These are phyloP conservation scores for Neurospora hispaniola DNA, from an alignment of 495 filamentous ascomycete species.

Conservation along the genomic window DNA sequence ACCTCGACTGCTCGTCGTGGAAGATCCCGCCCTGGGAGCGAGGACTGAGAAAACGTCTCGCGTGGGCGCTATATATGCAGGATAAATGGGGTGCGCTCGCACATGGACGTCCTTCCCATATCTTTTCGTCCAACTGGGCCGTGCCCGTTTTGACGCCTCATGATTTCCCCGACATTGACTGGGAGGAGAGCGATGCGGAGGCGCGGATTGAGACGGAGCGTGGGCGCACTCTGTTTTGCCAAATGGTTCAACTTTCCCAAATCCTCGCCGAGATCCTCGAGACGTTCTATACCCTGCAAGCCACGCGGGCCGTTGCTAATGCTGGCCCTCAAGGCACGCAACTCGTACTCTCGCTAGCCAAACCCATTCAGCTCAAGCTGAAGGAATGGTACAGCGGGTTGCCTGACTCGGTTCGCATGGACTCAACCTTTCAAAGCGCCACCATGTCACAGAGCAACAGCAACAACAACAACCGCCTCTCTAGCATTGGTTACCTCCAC, in stretches of 20 bases:
- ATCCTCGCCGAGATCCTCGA: conserved; percentile 71
- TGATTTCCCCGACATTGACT: conserved; percentile 61
- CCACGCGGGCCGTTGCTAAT: conserved; percentile 38
- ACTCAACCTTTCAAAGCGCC: conserved; percentile 36
- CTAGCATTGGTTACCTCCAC: conserved; percentile 63
- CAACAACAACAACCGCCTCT: conserved; percentile 31
- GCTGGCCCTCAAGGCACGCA: conserved; percentile 48
- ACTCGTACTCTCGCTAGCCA: conserved; percentile 60
- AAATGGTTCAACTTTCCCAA: conserved; percentile 64
- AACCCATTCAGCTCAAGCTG: conserved; percentile 72
- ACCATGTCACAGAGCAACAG: conserved; percentile 7
- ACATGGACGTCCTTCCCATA: conserved; percentile 76
- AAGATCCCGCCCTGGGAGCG: conserved; percentile 81
- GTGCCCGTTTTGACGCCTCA: conserved; percentile 55
- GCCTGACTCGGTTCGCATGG: conserved; percentile 57
- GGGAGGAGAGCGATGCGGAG: conserved; percentile 44
- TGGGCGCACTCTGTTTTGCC: conserved; percentile 56
- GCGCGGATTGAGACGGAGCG: conserved; percentile 55
- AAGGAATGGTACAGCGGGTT: conserved; percentile 70
- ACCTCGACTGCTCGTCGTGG: conserved; percentile 81
- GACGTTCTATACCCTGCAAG: conserved; percentile 67
- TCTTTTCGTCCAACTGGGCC: conserved; percentile 72
- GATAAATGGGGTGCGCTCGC: conserved; percentile 90
- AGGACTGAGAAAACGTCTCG: conserved; percentile 70
- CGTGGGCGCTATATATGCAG: conserved; percentile 87